Evolutionary conservation across 2,329 filamentous ascomycete species (phyloP).

Genomic region (Amphichorda felina): DNA sequence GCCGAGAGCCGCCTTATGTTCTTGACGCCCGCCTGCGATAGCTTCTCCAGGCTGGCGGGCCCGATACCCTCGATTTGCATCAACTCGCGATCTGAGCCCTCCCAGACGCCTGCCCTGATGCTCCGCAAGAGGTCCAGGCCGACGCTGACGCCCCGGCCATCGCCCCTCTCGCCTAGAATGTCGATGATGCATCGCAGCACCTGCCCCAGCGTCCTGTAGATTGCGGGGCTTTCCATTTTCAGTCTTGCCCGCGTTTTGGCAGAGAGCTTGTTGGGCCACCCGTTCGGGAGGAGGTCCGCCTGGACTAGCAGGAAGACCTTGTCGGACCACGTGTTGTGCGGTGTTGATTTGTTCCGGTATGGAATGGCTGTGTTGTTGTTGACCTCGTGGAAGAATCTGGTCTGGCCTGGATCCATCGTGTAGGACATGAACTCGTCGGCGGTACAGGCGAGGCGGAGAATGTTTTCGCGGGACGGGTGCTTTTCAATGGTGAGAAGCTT

Average conservation of each 20-base stretch:
- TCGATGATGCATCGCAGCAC: conserved; percentile 25
- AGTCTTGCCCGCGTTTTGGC: conserved; percentile 19
- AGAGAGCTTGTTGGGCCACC: conserved; percentile 40
- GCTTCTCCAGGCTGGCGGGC: conserved; percentile 59
- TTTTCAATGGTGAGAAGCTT: too few species aligned
- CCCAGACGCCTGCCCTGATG: conserved; percentile 66
- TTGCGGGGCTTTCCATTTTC: conserved; percentile 14
- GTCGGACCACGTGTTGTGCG: conserved; percentile 50
- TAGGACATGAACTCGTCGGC: conserved; percentile 25
- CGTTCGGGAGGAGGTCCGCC: conserved; percentile 51
- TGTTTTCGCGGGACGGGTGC: too few species aligned
- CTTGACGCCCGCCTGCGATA: conserved; percentile 58
- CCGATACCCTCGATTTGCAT: conserved; percentile 76
- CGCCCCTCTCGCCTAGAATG: conserved; percentile 26
- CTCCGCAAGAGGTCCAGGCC: conserved; percentile 71
- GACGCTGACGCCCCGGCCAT: conserved; percentile 55
- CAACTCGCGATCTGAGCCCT: conserved; percentile 68
- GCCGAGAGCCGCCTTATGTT: conserved; percentile 59
- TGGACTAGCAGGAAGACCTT: conserved; percentile 71
- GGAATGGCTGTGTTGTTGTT: conserved; percentile 25
- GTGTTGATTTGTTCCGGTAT: conserved; percentile 18
- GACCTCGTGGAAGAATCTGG: conserved; percentile 21
- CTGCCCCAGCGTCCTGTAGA: conserved; percentile 19
- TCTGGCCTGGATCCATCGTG: conserved; percentile 20
- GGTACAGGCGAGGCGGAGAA: conserved; percentile 24